These are phyloP conservation scores for Solanum ossicruentum DNA, from an alignment of 257 asterid species.

Conservation along the genomic window DNA sequence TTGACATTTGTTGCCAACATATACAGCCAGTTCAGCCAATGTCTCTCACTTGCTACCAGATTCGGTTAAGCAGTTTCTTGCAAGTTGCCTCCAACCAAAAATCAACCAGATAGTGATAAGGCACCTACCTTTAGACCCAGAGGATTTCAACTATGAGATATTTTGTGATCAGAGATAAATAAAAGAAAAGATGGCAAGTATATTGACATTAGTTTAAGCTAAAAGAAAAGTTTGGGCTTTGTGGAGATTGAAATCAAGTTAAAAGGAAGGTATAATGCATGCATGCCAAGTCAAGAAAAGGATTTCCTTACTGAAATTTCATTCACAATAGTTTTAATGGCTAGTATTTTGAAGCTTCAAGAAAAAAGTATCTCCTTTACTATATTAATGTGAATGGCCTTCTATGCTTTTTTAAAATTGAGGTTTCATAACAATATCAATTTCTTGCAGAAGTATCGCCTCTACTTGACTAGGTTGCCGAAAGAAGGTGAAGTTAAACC, in stretches of 20 bases:
- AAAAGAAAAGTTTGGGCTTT: neutral
- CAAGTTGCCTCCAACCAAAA: neutral
- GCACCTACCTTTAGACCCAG: neutral
- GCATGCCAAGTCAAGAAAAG: neutral
- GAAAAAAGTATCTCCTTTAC: neutral
- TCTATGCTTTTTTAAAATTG: neutral
- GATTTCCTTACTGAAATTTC: neutral
- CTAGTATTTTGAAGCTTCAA: neutral
- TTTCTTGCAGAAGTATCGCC: constrained; percentile 69
- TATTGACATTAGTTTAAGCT: neutral
- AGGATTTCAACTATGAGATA: neutral
- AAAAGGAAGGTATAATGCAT: neutral
- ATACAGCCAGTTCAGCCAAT: neutral
- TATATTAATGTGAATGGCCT: neutral
- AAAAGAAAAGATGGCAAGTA: neutral
- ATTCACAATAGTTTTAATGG: neutral
- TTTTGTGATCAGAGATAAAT: neutral
- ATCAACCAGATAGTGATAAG: neutral
- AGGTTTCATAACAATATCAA: neutral
- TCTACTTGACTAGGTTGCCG: constrained; percentile 69
- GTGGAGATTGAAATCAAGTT: neutral
- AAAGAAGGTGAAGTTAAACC: constrained; percentile 48
- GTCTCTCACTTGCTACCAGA: neutral
- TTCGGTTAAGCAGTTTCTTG: neutral
- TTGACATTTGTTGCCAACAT: neutral